Evolutionary conservation across 2,329 filamentous ascomycete species (phyloP).

Genomic region (Trichoderma sp.): DNA sequence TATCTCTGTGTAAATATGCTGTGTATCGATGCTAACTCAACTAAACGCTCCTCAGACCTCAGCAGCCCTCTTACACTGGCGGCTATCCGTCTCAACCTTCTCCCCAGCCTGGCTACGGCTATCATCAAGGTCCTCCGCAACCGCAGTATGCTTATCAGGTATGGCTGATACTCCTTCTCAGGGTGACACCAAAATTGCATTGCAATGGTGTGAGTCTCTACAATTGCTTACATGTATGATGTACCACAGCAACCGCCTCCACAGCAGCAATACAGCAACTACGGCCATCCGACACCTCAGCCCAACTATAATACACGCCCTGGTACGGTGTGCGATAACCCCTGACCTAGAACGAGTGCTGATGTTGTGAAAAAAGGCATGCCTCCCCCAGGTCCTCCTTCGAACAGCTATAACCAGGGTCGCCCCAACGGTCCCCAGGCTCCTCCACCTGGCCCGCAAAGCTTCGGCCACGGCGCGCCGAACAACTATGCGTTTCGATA

Average conservation of each 20-base stretch:
- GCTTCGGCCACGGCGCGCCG: slow-evolving; percentile 80
- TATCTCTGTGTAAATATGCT: neutral
- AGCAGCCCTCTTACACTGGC: slow-evolving; percentile 50
- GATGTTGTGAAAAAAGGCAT: slow-evolving; percentile 30
- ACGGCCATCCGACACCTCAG: slow-evolving; percentile 42
- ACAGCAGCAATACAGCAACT: slow-evolving; percentile 41
- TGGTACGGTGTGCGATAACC: slow-evolving; percentile 35
- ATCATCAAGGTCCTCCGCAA: slow-evolving; percentile 47
- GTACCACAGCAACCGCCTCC: slow-evolving; percentile 36
- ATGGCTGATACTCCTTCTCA: slow-evolving; percentile 23
- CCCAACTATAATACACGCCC: slow-evolving; percentile 55
- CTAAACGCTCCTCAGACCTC: slow-evolving; percentile 30
- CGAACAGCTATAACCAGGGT: slow-evolving; percentile 23
- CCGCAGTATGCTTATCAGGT: slow-evolving; percentile 49
- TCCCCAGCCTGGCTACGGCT: slow-evolving; percentile 54
- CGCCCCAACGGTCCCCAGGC: slow-evolving; percentile 54
- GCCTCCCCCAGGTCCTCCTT: slow-evolving; percentile 27
- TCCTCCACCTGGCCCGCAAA: slow-evolving; percentile 68
- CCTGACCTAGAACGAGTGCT: slow-evolving; percentile 19
- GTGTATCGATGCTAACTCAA: neutral
- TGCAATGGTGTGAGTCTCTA: neutral
- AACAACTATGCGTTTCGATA: slow-evolving; percentile 84
- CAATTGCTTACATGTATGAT: slow-evolving; percentile 8
- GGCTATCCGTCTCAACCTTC: slow-evolving; percentile 56
- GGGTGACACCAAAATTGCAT: neutral